Conservation (phyloP, 75 land plant species). For the Larix kaempferi region DNA sequence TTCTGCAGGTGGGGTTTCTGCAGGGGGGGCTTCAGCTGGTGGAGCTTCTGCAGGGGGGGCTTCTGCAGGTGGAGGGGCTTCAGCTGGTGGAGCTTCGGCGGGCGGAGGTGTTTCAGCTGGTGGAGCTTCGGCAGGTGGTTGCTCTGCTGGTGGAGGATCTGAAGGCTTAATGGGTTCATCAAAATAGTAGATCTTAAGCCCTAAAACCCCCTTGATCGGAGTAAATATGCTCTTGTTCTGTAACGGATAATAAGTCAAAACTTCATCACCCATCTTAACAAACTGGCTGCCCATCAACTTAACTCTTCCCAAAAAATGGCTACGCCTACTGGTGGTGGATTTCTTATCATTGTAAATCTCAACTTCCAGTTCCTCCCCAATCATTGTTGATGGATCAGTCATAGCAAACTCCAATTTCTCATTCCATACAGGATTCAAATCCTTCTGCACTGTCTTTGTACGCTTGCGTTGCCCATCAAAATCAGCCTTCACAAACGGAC, state of each 20-base stretch:
- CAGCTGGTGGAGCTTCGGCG: slow-evolving; percentile 14
- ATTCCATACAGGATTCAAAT: slow-evolving; percentile 79
- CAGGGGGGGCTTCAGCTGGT: neutral
- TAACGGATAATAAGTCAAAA: slow-evolving; percentile 52
- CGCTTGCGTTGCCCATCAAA: slow-evolving; percentile 59
- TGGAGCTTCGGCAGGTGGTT: neutral
- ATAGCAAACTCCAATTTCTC: slow-evolving; percentile 61
- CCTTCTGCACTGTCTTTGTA: slow-evolving; percentile 58
- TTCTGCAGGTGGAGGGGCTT: neutral
- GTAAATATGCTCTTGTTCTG: slow-evolving; percentile 65
- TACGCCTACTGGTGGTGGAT: slow-evolving; percentile 39
- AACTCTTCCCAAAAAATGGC: slow-evolving; percentile 69
- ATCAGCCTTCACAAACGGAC: slow-evolving; percentile 61
- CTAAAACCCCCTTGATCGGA: slow-evolving; percentile 64
- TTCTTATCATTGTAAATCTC: slow-evolving; percentile 46
- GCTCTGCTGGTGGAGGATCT: slow-evolving; percentile 9
- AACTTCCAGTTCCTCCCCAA: slow-evolving; percentile 49
- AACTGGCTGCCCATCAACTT: slow-evolving; percentile 42
- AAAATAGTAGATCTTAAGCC: slow-evolving; percentile 51
- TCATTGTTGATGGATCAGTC: slow-evolving; percentile 40
- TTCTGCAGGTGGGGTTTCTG: neutral
- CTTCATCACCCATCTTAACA: slow-evolving; percentile 48
- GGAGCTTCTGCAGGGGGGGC: neutral
- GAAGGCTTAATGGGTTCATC: slow-evolving; percentile 38
- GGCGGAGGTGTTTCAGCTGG: slow-evolving; percentile 10